These are phyloP conservation scores for Umbilicaria muhlenbergii DNA, from an alignment of 495 filamentous ascomycete genomes.

Conservation along the genomic window DNA sequence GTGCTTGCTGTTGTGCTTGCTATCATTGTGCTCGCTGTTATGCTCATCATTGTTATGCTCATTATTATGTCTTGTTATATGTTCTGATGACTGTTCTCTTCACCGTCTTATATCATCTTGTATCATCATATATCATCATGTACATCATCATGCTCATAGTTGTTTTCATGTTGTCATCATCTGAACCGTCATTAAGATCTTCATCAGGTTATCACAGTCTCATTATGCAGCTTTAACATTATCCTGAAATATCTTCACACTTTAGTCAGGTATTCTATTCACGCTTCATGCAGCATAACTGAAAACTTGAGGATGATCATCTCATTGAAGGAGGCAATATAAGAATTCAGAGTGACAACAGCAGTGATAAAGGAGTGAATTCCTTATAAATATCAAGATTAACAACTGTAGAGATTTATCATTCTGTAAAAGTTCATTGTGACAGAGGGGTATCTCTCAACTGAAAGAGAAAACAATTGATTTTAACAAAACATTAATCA, in stretches of 20 bases:
- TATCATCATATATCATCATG: conserved; percentile 9
- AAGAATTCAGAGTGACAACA: conserved; percentile 9
- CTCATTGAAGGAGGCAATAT: conserved; percentile 9
- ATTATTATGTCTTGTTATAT: conserved; percentile 12
- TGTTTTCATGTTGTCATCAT: conserved; percentile 7
- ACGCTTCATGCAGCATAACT: conserved; percentile 4
- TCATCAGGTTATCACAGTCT: background rate
- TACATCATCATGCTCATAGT: conserved; percentile 5
- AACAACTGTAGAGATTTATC: no score
- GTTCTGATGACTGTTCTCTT: conserved; percentile 11
- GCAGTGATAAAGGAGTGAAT: conserved; percentile 12
- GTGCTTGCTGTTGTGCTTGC: conserved; percentile 1
- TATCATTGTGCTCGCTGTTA: conserved; percentile 8
- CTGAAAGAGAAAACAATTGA: conserved; percentile 2
- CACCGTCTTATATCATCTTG: conserved; percentile 5
- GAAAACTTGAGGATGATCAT: conserved; percentile 13
- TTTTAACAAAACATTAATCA: conserved; percentile 8
- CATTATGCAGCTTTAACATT: background rate
- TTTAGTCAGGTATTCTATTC: conserved; percentile 9
- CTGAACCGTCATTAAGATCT: conserved; percentile 8
- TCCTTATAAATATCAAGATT: conserved; percentile 3
- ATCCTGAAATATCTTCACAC: conserved; percentile 8
- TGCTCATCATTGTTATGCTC: conserved; percentile 12
- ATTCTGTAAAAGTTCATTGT: no score
- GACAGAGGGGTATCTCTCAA: no score